A percentile compares a stretch with the other conserved stretches of the same genome.
phyloP scores from a whole-genome alignment of 495 filamentous ascomycete genomes.

The Pyronema omphalodes region DNA sequence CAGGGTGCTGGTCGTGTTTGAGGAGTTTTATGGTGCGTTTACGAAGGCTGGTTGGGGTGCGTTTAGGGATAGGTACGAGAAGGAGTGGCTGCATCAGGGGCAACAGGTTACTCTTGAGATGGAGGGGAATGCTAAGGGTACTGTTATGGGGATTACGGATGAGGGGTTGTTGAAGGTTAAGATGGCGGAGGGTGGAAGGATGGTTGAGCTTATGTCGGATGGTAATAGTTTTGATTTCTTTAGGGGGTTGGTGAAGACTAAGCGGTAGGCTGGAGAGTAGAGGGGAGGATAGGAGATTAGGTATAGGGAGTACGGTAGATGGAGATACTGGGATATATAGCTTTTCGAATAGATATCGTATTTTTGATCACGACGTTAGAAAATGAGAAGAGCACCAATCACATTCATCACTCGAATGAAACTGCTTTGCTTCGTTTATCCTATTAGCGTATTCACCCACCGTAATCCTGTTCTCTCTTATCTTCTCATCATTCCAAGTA shows the following conservation, averaged over 20 bases:
- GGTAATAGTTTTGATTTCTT: constrained; percentile 99
- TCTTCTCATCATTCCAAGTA: too few species aligned
- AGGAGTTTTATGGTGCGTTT: constrained; percentile 61
- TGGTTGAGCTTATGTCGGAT: constrained; percentile 80
- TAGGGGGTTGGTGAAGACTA: constrained; percentile 66
- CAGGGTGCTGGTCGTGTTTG: constrained; percentile 60
- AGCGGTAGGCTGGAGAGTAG: constrained; percentile 25
- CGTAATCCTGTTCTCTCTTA: too few species aligned
- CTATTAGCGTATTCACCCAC: too few species aligned
- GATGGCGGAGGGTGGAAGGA: constrained; percentile 71
- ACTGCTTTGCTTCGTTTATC: too few species aligned
- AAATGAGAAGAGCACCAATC: too few species aligned
- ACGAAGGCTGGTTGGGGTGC: constrained; percentile 47
- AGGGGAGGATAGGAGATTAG: too few species aligned
- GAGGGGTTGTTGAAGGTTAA: constrained; percentile 75
- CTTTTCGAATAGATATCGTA: too few species aligned
- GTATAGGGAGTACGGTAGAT: too few species aligned
- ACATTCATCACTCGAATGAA: too few species aligned
- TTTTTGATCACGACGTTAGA: too few species aligned
- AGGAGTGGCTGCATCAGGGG: constrained; percentile 65
- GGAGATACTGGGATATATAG: too few species aligned
- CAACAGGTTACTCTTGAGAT: constrained; percentile 81
- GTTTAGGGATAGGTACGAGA: constrained; percentile 67
- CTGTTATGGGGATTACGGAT: constrained; percentile 84
- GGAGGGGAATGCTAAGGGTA: constrained; percentile 55